Percentiles rank a stretch among this genome's conserved stretches.
Conservation (phyloP, 495 filamentous ascomycete species). For the Podospora anserina region DNA sequence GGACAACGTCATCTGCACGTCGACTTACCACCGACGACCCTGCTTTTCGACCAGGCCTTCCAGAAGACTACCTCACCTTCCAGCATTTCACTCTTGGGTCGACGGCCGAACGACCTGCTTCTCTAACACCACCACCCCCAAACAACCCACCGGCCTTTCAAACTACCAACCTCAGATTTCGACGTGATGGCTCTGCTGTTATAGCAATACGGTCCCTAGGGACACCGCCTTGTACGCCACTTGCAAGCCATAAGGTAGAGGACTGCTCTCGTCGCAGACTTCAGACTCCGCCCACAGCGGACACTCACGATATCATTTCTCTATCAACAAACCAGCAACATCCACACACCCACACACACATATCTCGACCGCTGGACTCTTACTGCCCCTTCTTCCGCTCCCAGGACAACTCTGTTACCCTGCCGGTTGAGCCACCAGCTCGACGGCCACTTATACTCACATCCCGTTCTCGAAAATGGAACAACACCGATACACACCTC, state of each 20-base stretch:
- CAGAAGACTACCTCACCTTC: neutral
- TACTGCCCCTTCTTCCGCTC: neutral
- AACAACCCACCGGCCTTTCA: conserved; percentile 19
- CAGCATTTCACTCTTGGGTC: conserved; percentile 9
- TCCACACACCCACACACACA: neutral
- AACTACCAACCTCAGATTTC: conserved; percentile 12
- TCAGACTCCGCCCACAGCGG: conserved; percentile 8
- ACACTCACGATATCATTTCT: conserved; percentile 9
- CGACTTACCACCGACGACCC: neutral
- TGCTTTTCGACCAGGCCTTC: conserved; percentile 8
- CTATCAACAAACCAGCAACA: conserved; percentile 8
- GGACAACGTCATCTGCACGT: conserved; percentile 18
- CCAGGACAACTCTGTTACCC: conserved; percentile 8
- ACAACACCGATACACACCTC: conserved; percentile 31
- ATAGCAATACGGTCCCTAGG: conserved; percentile 59
- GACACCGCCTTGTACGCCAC: conserved; percentile 41
- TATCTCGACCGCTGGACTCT: neutral
- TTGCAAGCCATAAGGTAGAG: conserved; percentile 26
- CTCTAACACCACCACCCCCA: conserved; percentile 23
- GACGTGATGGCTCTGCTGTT: conserved; percentile 45
- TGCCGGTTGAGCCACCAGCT: neutral
- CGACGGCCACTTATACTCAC: neutral
- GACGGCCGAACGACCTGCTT: conserved; percentile 20
- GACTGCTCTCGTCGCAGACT: conserved; percentile 28
- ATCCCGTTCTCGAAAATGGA: conserved; percentile 33